Base-by-base conservation (phyloP, 2,329 filamentous ascomycete species). In the Coniella lustricola region DNA sequence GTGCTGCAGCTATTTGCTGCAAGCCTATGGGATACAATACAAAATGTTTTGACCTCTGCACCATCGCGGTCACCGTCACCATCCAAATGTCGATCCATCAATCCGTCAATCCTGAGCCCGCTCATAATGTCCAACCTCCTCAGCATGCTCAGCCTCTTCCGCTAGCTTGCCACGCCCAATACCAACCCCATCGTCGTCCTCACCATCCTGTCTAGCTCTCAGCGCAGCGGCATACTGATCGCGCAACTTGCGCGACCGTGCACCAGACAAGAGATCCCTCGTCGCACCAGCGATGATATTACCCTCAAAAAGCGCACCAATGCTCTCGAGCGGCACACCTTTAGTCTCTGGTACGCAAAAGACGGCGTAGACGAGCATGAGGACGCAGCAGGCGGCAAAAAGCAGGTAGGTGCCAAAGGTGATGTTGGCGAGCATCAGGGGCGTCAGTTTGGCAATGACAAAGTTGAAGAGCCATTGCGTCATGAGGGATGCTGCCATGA, bases 341-440 rank as follows among this genome's bases (percentile, higher is more conserved):
- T 74, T 76, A 3, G 74, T 77, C 55, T 77, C 74, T 1, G 74
- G 74, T 0, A 77, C 64, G 41, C 73, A 72, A 60, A 75, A 73
- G 47, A 67, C 69, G 3, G 72, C 66, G 59, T 71, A 77, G 37
- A 73, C 56, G 9, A 71, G 65, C 54, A 73, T 69, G 22, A 64
- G 53, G 14, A 75, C 62, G 42, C 74, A 69, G 29, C 74, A 63
- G 0, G 66, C 61, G 3, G 69, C 73, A 53, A 77, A 78, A 60
- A 77, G 71, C 49, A 78, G 72, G 57, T 75, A 78, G 0, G 73
- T 73, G 7, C 75, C 75, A 53, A 73, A 77, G 1, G 65, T 64
- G 1, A 71, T 59, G 4, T 60, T 58, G 0, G 61, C 65, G 14
- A 70, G 64, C 68, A 71, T 71, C 49, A 68, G 68, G 0, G 67